These are phyloP conservation scores for Linnemannia hyalina DNA, from an alignment of 192 early-diverging fungal species.

Conservation along the genomic window DNA sequence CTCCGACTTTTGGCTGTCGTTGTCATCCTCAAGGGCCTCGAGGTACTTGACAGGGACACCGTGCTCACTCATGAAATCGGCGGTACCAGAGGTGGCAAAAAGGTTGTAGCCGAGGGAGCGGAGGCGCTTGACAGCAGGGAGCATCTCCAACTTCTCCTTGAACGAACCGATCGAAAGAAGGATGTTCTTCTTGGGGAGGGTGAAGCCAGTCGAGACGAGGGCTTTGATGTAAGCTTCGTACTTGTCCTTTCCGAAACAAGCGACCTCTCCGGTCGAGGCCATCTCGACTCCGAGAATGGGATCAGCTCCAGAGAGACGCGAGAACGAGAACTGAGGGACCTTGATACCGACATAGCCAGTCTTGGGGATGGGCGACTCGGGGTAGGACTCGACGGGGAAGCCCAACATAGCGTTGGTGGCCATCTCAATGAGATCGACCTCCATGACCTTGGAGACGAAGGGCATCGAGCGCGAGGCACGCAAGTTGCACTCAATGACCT, in stretches of 20 bases:
- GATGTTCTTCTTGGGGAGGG: constrained; percentile 95
- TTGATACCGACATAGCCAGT: constrained; percentile 93
- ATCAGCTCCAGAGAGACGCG: constrained; percentile 94
- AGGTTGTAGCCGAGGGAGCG: constrained; percentile 89
- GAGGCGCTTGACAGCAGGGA: constrained; percentile 89
- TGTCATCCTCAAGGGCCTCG: constrained; percentile 78
- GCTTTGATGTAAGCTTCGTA: constrained; percentile 99
- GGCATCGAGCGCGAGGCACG: constrained; percentile 97
- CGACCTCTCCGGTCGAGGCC: constrained; percentile 99
- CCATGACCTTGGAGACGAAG: constrained; percentile 97
- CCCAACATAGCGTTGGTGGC: constrained; percentile 95
- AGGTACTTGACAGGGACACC: constrained; percentile 92
- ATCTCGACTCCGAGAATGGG: constrained; percentile 99
- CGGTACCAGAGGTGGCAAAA: constrained; percentile 97
- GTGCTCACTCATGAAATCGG: constrained; percentile 97
- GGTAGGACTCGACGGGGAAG: constrained; percentile 85
- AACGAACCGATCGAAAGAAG: constrained; percentile 96
- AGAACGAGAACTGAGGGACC: constrained; percentile 98
- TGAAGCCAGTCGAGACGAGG: constrained; percentile 92
- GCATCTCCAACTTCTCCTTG: constrained; percentile 98
- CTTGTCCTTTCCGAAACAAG: constrained; percentile 97
- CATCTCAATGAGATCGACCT: constrained; percentile 96
- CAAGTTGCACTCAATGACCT: constrained; percentile 99
- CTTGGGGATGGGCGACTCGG: constrained; percentile 75
- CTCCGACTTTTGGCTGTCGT: constrained; percentile 77